Evolutionary conservation across 257 asterid genomes (phyloP).

Genomic region (Haberlea rhodopensis): DNA sequence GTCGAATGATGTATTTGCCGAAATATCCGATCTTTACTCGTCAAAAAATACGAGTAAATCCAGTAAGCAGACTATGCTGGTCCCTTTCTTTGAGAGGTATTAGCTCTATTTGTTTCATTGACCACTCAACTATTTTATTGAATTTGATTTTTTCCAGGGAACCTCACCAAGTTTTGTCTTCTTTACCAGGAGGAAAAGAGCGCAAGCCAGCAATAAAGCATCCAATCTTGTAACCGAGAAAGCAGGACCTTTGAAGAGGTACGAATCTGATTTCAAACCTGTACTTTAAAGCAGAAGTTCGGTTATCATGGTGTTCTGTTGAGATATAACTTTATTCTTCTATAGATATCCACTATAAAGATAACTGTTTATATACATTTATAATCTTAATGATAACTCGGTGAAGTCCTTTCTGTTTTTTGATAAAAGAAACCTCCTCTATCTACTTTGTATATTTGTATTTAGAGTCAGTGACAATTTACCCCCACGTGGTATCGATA

Average conservation of each 20-base stretch:
- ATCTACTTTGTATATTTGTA: neutral
- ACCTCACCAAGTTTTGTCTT: neutral
- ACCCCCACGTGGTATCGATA: no score
- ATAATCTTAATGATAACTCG: neutral
- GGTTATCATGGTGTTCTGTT: neutral
- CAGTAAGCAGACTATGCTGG: slow-evolving; percentile 65
- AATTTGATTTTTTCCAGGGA: neutral
- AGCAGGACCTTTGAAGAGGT: slow-evolving; percentile 13
- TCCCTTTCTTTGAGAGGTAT: slow-evolving; percentile 92
- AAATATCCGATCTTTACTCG: slow-evolving; percentile 41
- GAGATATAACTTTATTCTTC: neutral
- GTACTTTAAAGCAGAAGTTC: neutral
- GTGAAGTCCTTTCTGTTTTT: neutral
- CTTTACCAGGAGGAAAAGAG: slow-evolving; percentile 22
- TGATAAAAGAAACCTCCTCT: neutral
- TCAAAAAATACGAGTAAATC: slow-evolving; percentile 43
- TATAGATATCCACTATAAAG: neutral
- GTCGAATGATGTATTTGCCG: slow-evolving; percentile 47
- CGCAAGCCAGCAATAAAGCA: neutral
- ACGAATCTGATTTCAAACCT: neutral
- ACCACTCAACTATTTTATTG: neutral
- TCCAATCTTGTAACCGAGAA: slow-evolving; percentile 2
- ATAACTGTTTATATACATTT: no score
- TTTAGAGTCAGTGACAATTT: no score
- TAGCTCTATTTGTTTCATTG: neutral